phyloP scores from a whole-genome alignment of 2,329 filamentous ascomycete species.

The Arthrobotrys sphaeroides region DNA sequence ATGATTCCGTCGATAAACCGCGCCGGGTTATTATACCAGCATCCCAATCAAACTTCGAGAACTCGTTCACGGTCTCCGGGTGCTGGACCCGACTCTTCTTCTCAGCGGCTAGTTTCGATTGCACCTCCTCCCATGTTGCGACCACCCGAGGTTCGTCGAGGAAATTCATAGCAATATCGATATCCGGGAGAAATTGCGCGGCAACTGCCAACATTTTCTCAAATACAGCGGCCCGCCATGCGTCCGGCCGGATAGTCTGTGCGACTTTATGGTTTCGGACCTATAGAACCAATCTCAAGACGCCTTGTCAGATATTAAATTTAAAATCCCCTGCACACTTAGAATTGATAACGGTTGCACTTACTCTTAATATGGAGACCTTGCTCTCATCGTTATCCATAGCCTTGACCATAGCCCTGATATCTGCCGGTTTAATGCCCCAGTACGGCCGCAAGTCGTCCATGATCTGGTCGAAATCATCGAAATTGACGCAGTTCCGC shows the following conservation, averaged over 20 bases:
- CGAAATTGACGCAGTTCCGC: conserved; percentile 68
- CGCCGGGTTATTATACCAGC: conserved; percentile 45
- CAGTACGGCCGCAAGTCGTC: conserved; percentile 71
- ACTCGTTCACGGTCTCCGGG: conserved; percentile 58
- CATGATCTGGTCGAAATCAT: conserved; percentile 73
- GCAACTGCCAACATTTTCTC: conserved; percentile 64
- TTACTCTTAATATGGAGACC: conserved; percentile 30
- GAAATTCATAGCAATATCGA: conserved; percentile 74
- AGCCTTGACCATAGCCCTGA: conserved; percentile 63
- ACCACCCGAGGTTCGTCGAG: conserved; percentile 73
- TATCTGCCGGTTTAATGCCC: conserved; percentile 62
- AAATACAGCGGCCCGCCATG: conserved; percentile 63
- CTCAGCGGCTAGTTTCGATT: conserved; percentile 66
- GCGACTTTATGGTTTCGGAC: conserved; percentile 59
- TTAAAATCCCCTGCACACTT: conserved; percentile 29
- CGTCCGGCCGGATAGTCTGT: conserved; percentile 59
- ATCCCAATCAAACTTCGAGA: conserved; percentile 55
- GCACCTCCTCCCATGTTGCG: conserved; percentile 69
- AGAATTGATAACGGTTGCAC: background rate
- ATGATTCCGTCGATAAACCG: background rate
- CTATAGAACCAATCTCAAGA: background rate
- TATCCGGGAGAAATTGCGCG: conserved; percentile 68
- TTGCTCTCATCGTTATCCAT: conserved; percentile 58
- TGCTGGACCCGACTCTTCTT: conserved; percentile 63
- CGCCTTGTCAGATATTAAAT: background rate